Evolutionary conservation across 352 stramenopile genomes (phyloP).

Genomic region (Pythium sukuiense): DNA sequence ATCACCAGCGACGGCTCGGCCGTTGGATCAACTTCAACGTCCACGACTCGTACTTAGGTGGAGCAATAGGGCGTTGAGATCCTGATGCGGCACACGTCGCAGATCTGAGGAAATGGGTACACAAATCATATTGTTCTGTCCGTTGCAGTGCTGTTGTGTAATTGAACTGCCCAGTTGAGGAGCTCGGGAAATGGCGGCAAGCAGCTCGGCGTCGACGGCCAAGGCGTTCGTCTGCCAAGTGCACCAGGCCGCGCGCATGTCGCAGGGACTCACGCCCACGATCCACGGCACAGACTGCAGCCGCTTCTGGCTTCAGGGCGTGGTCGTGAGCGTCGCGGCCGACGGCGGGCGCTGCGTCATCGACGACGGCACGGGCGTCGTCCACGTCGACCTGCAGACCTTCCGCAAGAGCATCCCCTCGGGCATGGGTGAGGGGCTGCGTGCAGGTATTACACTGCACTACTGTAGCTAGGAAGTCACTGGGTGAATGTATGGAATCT

Average conservation of each 20-base stretch:
- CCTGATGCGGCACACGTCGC: background rate
- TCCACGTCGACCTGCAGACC: constrained; percentile 56
- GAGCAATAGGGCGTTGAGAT: too few relatives aligned
- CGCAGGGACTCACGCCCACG: constrained; percentile 39
- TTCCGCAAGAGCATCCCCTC: constrained; percentile 65
- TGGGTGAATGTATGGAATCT: background rate
- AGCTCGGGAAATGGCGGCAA: background rate
- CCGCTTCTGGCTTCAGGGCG: constrained; percentile 80
- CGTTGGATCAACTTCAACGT: background rate
- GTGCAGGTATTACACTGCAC: constrained; percentile 37
- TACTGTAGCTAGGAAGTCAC: background rate
- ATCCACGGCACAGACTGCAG: constrained; percentile 64
- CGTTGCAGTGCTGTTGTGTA: background rate
- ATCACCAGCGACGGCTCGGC: too few relatives aligned
- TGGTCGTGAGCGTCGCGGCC: constrained; percentile 42
- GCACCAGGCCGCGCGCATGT: constrained; percentile 38
- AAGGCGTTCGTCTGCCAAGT: constrained; percentile 70
- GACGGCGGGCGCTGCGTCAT: constrained; percentile 47
- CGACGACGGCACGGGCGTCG: constrained; percentile 73
- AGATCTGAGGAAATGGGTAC: background rate
- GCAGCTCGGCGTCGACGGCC: constrained; percentile 29
- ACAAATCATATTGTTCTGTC: constrained; percentile 16
- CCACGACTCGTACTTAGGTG: background rate
- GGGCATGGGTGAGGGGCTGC: constrained; percentile 39
- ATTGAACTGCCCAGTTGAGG: background rate